Conservation (phyloP, 2,329 filamentous ascomycete species). For the Epichloe glyceriae region DNA sequence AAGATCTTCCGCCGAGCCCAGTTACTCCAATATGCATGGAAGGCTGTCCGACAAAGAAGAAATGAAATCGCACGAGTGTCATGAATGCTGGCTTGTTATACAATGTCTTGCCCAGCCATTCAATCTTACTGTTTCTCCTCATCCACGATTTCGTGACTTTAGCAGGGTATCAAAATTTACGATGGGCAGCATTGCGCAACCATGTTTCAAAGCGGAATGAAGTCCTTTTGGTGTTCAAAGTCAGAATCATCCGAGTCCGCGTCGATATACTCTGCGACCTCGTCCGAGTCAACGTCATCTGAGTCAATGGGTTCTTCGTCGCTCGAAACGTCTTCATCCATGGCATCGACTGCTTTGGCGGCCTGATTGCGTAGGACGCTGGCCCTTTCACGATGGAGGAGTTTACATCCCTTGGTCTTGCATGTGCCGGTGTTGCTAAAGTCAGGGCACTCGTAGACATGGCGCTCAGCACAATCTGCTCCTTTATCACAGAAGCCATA, state of each 20-base stretch:
- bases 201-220: conserved; percentile 30
- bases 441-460: conserved; percentile 88
- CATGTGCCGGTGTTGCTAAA: conserved; percentile 86
- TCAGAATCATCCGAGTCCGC: conserved; percentile 41
- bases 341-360: conserved; percentile 37
- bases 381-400: conserved; percentile 79
- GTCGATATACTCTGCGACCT: conserved; percentile 52
- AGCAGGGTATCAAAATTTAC: conserved; percentile 1
- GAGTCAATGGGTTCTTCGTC: conserved; percentile 61
- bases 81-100: neutral
- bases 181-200: neutral
- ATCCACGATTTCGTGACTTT: neutral
- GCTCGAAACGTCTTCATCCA: conserved; percentile 57
- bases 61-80: neutral
- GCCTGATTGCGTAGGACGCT: conserved; percentile 60
- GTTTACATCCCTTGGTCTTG: conserved; percentile 66
- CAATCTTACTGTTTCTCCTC: neutral
- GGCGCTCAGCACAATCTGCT: conserved; percentile 61
- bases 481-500: conserved; percentile 85
- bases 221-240: conserved; percentile 46
- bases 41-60: too few species aligned
- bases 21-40: neutral
- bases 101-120: neutral
- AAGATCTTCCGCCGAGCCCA: neutral
- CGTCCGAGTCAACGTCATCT: conserved; percentile 70